Conservation (phyloP, 371 early-diverging fungal species). For the Paraphysoderma sedebokerense region DNA sequence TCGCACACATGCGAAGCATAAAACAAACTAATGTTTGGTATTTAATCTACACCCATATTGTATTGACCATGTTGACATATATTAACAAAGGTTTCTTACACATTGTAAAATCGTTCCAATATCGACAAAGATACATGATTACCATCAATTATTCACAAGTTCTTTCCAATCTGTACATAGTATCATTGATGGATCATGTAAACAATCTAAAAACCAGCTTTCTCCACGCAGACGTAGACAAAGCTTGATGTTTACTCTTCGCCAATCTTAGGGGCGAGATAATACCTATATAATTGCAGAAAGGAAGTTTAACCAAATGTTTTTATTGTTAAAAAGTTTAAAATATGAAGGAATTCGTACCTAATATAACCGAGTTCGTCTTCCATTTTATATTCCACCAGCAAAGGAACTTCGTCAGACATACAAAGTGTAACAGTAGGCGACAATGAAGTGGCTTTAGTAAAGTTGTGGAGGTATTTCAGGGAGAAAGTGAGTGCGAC, state of each 20-base stretch:
- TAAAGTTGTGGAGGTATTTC: constrained; percentile 86
- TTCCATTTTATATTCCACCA: constrained; percentile 85
- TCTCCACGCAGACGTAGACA: no score
- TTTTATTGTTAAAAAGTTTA: not conserved
- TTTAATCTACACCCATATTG: no score
- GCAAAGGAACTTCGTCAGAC: constrained; percentile 71
- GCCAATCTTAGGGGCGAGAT: constrained; percentile 55
- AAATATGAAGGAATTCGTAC: constrained; percentile 31
- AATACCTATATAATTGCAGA: constrained; percentile 23
- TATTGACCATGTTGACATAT: no score
- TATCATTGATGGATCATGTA: no score
- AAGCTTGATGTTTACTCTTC: constrained; percentile 20
- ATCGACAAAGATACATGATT: no score
- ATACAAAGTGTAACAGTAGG: constrained; percentile 57
- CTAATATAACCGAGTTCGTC: constrained; percentile 72
- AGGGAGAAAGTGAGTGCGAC: constrained; percentile 75
- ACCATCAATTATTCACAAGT: no score
- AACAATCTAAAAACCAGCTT: no score
- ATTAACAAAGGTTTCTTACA: no score
- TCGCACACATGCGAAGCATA: no score
- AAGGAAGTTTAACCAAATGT: not conserved
- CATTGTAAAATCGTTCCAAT: no score
- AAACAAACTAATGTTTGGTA: no score
- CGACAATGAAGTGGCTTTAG: constrained; percentile 85
- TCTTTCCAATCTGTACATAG: no score